Base-by-base conservation (phyloP, 2,329 filamentous ascomycete species). In the Hypoxylon sp. region DNA sequence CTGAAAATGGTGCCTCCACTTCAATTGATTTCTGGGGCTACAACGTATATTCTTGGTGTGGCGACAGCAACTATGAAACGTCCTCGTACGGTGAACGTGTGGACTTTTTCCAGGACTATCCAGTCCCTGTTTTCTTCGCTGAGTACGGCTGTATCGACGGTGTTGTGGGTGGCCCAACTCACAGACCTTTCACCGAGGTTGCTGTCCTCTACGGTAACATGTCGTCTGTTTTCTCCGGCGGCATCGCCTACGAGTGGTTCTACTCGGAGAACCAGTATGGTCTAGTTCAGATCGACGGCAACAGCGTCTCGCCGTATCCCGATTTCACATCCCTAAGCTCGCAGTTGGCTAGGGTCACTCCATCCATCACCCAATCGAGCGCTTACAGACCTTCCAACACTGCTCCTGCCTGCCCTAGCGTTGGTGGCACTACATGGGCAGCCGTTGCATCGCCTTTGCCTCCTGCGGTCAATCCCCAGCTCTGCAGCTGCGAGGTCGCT, bases 11-110 rank as follows among this genome's bases (percentile, higher is more conserved):
- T 69, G 63, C 70, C 20, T 14, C 62, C 8, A 75, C 77, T 10
- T 81, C 92, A 68, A 97, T 98, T 73, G 96, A 99, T 83, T 98
- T 97, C 86, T 99, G 95, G 93, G 96, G 96, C 66, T 98, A 98
- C 91, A 99, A 99, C 87, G 97, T 98, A 84, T 99, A 99, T 88
- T 97, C 95, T 59, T 99, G 96, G 96, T 99, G 96, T 81, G 96
- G 95, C 74, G 81, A 95, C 75, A 97, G 93, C 78, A 89, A 85
- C 76, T 96, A 92, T 84, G 78, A 85, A 37, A 79, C 86, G 66
- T 98, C 96, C 2, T 93, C 94, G 61, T 99, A 95, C 83, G 86
- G 91, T 72, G 86, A 90, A 63, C 92, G 95, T 80, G 94, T 94
- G 74, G 82, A 93, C 73, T 95, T 98, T 83, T 99, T 98, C 85